phyloP scores from a whole-genome alignment of 148 eudicot genomes.

The Amaranthus hypochondriacus region DNA sequence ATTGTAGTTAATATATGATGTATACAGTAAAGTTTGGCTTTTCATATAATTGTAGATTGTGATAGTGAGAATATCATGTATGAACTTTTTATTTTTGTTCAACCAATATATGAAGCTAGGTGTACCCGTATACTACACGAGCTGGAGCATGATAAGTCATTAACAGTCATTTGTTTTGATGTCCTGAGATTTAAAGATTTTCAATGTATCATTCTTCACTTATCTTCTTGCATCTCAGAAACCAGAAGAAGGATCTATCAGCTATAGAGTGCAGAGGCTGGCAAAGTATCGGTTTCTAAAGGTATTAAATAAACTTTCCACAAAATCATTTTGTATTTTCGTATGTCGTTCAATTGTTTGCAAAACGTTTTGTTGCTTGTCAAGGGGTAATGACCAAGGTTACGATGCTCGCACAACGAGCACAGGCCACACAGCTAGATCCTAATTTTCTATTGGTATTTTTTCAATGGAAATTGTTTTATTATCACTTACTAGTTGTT shows the following conservation, averaged over 20 bases:
- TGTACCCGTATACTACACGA: background rate
- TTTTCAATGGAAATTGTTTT: background rate
- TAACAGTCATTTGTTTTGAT: background rate
- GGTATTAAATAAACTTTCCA: constrained; percentile 35
- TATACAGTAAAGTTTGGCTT: too few species aligned
- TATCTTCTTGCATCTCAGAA: constrained; percentile 39
- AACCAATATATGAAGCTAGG: background rate
- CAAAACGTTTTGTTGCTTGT: background rate
- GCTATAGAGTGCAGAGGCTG: constrained; percentile 87
- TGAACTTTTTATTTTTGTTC: background rate
- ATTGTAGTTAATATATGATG: background rate
- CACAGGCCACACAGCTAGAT: background rate
- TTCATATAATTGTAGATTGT: background rate
- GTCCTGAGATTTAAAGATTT: background rate
- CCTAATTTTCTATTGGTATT: background rate
- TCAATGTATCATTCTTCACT: constrained; percentile 2
- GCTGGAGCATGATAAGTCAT: background rate
- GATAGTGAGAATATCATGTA: background rate
- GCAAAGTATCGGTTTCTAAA: constrained; percentile 95
- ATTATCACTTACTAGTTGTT: background rate
- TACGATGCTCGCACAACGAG: background rate
- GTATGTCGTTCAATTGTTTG: background rate
- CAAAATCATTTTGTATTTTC: background rate
- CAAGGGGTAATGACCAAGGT: background rate
- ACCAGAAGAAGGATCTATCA: constrained; percentile 98